Conservation (phyloP, 1,284 basidiomycete genomes). For the Volvariella volvacea region DNA sequence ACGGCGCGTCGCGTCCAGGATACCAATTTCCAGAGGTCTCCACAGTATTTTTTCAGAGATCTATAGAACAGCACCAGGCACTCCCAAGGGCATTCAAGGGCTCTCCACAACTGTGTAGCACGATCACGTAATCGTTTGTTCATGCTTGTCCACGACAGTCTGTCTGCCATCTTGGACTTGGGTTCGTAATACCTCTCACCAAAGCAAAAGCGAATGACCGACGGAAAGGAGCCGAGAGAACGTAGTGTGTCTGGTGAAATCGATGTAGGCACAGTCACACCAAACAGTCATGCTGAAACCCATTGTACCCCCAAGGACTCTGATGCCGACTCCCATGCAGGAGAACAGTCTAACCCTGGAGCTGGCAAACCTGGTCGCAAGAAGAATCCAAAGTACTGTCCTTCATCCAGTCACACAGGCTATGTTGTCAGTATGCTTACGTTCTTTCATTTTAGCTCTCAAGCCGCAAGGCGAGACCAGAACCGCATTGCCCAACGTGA, state of each 20-base stretch:
- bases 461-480: conserved; percentile 81
- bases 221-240: conserved; percentile 37
- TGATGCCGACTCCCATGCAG: conserved; percentile 48
- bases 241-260: conserved; percentile 53
- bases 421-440: conserved; percentile 24
- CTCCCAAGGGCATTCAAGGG: too few species aligned
- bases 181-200: conserved; percentile 36
- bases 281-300: conserved; percentile 1
- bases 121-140: conserved; percentile 9
- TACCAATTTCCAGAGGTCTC: too few species aligned
- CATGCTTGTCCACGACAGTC: conserved; percentile 11
- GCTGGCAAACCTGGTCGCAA: conserved; percentile 62
- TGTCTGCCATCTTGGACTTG: conserved; percentile 3
- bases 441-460: conserved; percentile 48
- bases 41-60: too few species aligned
- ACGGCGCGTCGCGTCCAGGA: too few species aligned
- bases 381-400: conserved; percentile 75
- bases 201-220: conserved; percentile 35
- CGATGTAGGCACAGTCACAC: conserved; percentile 33
- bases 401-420: conserved; percentile 16
- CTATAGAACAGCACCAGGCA: too few species aligned
- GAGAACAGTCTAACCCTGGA: conserved; percentile 39
- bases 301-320: conserved; percentile 37
- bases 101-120: conserved; percentile 5
- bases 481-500: conserved; percentile 92